phyloP scores from a whole-genome alignment of 1,139 yeast species.

The Debaryomyces nepalensis region DNA sequence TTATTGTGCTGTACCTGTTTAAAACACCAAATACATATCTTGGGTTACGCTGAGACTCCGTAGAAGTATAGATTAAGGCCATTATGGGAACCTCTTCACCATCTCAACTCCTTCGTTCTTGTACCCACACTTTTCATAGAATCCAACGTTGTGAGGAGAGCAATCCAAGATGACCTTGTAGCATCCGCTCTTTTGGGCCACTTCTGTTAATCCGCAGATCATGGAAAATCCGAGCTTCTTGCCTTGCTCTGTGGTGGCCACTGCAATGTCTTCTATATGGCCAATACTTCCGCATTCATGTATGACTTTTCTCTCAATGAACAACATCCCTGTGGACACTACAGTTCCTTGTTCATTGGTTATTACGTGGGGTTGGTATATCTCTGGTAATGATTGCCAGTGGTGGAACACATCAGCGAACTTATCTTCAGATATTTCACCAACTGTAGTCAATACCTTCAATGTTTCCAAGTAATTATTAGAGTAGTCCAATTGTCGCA shows the following conservation, averaged over 20 bases:
- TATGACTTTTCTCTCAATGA: conserved; percentile 64
- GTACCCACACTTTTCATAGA: conserved; percentile 87
- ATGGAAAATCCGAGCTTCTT: conserved; percentile 73
- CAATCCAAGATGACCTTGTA: conserved; percentile 93
- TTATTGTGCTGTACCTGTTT: neutral
- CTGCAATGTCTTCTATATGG: conserved; percentile 95
- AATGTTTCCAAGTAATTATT: conserved; percentile 56
- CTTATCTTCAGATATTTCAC: conserved; percentile 48
- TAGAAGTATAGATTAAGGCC: too few relatives aligned
- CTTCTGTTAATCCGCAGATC: conserved; percentile 62
- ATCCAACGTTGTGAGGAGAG: conserved; percentile 75
- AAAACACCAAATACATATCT: neutral
- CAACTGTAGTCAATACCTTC: conserved; percentile 66
- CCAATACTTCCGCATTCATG: conserved; percentile 88
- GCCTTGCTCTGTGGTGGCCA: conserved; percentile 77
- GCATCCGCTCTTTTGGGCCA: conserved; percentile 68
- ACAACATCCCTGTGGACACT: conserved; percentile 52
- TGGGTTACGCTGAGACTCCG: too few relatives aligned
- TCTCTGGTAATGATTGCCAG: conserved; percentile 51
- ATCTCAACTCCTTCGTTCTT: conserved; percentile 74
- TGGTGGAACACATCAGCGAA: conserved; percentile 49
- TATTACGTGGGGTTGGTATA: conserved; percentile 67
- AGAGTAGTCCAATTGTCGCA: conserved; percentile 49
- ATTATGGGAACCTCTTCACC: conserved; percentile 40
- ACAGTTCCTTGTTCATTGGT: conserved; percentile 50